These are phyloP conservation scores for Taiozyma onychis DNA, from an alignment of 1,139 yeast genomes.

Conservation along the genomic window DNA sequence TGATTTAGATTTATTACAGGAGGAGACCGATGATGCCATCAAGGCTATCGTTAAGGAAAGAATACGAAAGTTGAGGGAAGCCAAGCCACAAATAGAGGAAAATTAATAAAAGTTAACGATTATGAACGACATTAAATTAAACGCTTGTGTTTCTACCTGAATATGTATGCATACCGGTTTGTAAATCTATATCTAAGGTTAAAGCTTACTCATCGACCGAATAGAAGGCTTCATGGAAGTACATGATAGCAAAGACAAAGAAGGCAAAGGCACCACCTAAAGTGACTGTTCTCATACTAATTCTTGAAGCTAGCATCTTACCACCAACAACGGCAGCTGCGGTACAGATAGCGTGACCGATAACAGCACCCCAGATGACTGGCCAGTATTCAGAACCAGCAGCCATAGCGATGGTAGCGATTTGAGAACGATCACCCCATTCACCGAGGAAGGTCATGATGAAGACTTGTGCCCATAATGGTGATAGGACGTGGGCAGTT, in stretches of 20 bases:
- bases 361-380: conserved; percentile 82
- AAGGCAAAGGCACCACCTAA: conserved; percentile 87
- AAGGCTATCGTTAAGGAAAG: conserved; percentile 35
- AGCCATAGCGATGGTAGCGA: conserved; percentile 98
- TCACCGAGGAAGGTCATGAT: conserved; percentile 96
- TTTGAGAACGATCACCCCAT: conserved; percentile 98
- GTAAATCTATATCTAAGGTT: neutral
- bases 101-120: neutral
- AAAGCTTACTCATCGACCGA: neutral
- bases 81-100: neutral
- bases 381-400: conserved; percentile 93
- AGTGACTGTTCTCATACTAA: conserved; percentile 88
- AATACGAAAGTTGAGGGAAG: conserved; percentile 16
- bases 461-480: conserved; percentile 91
- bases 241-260: conserved; percentile 73
- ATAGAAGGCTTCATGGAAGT: conserved; percentile 57
- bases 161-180: neutral
- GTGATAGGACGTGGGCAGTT: conserved; percentile 50
- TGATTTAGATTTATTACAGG: conserved; percentile 31
- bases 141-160: neutral
- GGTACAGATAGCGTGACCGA: conserved; percentile 91
- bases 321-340: conserved; percentile 94
- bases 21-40: conserved; percentile 35
- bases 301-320: conserved; percentile 77
- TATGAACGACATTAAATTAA: neutral